phyloP scores from a whole-genome alignment of 257 asterid genomes.

The Jaltomata sinuosa region DNA sequence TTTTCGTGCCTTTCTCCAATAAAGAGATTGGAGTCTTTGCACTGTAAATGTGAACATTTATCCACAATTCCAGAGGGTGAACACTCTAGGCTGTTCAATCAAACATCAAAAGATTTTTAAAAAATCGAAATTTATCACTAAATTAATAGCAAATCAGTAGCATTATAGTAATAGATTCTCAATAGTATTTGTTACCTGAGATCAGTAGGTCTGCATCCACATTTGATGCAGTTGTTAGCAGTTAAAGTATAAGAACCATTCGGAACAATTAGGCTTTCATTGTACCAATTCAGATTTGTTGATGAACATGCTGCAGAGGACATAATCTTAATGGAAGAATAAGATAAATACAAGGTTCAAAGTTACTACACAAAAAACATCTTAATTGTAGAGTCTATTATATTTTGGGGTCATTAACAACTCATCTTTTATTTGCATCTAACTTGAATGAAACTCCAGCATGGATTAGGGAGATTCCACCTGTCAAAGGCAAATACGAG shows the following conservation, averaged over 20 bases:
- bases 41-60: slow-evolving; percentile 7
- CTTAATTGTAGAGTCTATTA: not conserved
- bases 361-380: not conserved
- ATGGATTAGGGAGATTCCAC: not conserved
- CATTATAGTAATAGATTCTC: not conserved
- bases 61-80: slow-evolving; percentile 2
- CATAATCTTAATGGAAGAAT: not conserved
- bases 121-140: not conserved
- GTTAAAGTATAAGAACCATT: slow-evolving; percentile 12
- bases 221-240: slow-evolving; percentile 8
- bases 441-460: not conserved
- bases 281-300: slow-evolving; percentile 11
- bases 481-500: not conserved
- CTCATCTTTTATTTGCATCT: no score
- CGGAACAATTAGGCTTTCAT: slow-evolving; percentile 14
- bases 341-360: not conserved
- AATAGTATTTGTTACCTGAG: not conserved
- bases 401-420: not conserved
- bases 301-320: slow-evolving; percentile 13
- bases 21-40: slow-evolving; percentile 10
- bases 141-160: not conserved
- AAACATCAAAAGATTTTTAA: not conserved
- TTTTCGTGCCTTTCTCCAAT: slow-evolving; percentile 1
- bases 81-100: slow-evolving; percentile 1
- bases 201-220: slow-evolving; percentile 4